Conservation (phyloP, 2,329 filamentous ascomycete species). For the Pestalotiopsis sp. region DNA sequence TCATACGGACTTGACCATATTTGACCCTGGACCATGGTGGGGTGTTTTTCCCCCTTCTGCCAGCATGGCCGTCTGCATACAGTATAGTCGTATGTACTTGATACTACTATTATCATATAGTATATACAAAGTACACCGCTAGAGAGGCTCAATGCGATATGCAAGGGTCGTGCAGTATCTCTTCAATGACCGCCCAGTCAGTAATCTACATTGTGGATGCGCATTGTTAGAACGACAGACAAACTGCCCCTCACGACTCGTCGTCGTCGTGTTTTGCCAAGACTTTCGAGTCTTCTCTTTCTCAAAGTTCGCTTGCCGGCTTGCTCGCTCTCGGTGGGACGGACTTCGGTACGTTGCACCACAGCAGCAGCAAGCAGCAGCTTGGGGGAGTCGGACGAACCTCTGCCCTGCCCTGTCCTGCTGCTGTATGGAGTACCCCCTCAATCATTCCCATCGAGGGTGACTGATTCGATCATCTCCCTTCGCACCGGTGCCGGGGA, state of each 20-base stretch:
- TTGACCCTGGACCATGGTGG: not conserved
- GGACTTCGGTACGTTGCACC: not conserved
- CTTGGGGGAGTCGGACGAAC: not conserved
- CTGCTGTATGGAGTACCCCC: not conserved
- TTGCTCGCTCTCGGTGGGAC: not conserved
- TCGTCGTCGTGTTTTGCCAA: not conserved
- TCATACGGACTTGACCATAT: not conserved
- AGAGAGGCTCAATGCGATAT: not conserved
- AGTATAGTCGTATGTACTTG: not conserved
- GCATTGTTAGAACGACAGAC: not conserved
- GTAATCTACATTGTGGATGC: not conserved
- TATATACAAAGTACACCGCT: not conserved
- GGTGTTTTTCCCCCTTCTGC: not conserved
- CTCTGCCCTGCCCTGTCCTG: no score
- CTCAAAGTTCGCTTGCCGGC: not conserved
- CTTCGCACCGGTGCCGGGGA: not conserved
- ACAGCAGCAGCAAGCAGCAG: not conserved
- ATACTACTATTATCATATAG: not conserved
- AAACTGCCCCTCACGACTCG: not conserved
- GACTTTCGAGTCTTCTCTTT: not conserved
- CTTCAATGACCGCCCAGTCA: not conserved
- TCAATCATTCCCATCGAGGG: not conserved
- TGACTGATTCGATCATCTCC: not conserved
- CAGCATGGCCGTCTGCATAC: not conserved
- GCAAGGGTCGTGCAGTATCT: not conserved